phyloP scores from a whole-genome alignment of 345 rosid species.

The Populus euphratica region DNA sequence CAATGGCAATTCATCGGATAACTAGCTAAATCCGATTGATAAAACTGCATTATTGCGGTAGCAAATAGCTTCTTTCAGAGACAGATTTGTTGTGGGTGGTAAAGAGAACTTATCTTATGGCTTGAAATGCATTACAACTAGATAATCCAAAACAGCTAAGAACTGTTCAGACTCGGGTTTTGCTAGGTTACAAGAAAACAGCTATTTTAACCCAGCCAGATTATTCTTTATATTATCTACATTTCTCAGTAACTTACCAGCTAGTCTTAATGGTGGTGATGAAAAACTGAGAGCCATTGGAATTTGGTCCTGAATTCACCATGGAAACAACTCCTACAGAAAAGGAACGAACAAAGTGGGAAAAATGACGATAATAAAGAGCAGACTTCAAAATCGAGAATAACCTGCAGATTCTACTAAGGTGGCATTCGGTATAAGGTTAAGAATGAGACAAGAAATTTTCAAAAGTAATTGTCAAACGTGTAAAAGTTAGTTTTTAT shows the following conservation, averaged over 20 bases:
- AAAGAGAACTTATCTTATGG: background rate
- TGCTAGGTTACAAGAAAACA: background rate
- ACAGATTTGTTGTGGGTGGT: background rate
- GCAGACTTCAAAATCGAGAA: background rate
- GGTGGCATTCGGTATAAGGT: background rate
- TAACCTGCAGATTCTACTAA: background rate
- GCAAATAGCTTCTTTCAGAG: background rate
- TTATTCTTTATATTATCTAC: background rate
- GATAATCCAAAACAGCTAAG: background rate
- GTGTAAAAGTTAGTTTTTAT: too few species aligned
- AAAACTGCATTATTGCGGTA: background rate
- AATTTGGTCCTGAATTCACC: slow-evolving; percentile 89
- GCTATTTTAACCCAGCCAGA: background rate
- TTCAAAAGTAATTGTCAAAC: too few species aligned
- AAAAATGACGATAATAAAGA: background rate
- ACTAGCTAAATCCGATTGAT: background rate
- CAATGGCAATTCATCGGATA: background rate
- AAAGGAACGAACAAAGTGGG: background rate
- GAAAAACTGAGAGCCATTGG: slow-evolving; percentile 95
- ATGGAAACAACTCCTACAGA: slow-evolving; percentile 77
- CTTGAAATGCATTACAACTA: slow-evolving; percentile 1
- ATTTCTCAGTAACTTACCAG: slow-evolving; percentile 53
- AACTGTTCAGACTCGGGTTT: background rate
- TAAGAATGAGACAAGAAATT: too few species aligned
- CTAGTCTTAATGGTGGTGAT: slow-evolving; percentile 88